These are phyloP conservation scores for Torulaspora indica DNA, from an alignment of 805 yeast genomes.

Conservation along the genomic window DNA sequence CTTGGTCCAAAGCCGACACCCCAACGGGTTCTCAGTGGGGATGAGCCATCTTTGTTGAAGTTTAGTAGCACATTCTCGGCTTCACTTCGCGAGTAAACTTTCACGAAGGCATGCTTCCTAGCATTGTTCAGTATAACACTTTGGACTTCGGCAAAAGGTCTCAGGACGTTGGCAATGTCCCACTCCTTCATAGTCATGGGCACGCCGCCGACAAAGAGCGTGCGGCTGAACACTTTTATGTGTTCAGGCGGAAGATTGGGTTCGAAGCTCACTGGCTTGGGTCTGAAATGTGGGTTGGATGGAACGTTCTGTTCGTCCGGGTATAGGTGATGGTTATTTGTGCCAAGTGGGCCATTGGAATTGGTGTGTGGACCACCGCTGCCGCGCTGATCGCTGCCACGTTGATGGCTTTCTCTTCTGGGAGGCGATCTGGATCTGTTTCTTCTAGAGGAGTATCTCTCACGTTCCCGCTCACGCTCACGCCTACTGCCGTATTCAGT, in stretches of 20 bases:
- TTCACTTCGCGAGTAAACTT: conserved; percentile 85
- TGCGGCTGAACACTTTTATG: conserved; percentile 80
- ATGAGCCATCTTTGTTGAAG: conserved; percentile 63
- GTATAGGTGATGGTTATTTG: conserved; percentile 34
- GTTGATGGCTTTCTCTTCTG: conserved; percentile 14
- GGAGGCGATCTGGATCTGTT: conserved; percentile 51
- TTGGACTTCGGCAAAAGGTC: conserved; percentile 89
- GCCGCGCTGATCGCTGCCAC: conserved; percentile 1
- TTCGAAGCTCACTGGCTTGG: conserved; percentile 68
- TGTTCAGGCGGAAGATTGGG: conserved; percentile 68
- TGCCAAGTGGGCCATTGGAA: conserved; percentile 17
- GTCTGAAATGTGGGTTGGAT: conserved; percentile 70
- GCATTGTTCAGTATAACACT: conserved; percentile 81
- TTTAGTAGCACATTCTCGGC: conserved; percentile 77
- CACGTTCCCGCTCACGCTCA: conserved; percentile 28
- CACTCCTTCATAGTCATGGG: conserved; percentile 76
- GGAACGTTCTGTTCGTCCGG: conserved; percentile 60
- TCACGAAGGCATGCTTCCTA: conserved; percentile 93
- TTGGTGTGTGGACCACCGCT: conserved; percentile 10
- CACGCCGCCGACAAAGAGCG: conserved; percentile 91
- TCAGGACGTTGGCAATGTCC: conserved; percentile 61
- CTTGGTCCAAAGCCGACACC: conserved; percentile 99
- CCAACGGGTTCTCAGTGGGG: conserved; percentile 84
- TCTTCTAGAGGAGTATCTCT: conserved; percentile 38
- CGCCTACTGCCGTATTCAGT: conserved; percentile 37